Base-by-base conservation (phyloP, 1,139 yeast genomes). In the Debaryomyces sp. region DNA sequence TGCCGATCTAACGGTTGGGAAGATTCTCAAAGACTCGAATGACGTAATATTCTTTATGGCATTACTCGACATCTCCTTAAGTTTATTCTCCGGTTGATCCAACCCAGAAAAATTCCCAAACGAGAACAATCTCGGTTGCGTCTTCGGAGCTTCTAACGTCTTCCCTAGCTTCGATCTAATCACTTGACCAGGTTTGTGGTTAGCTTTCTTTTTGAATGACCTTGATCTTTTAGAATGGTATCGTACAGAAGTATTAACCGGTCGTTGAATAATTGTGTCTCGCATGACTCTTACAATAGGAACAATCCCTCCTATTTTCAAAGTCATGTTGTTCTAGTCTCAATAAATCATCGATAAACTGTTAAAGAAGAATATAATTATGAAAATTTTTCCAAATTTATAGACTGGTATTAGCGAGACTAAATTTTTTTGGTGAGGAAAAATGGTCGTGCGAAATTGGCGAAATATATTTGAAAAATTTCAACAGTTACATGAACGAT, bases 1-100 rank as follows among this genome's bases (percentile, higher is more conserved):
- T 1, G 86, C 85, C 0, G 72, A 71, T 54, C 97, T 71, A 1
- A 92, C 87, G 1, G 77, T 75, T 0, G 94, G 90, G 43, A 85
- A 71, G 22, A 94, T 71, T 49, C 84, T 78, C 50, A 92, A 73
- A 42, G 85, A 82, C 15, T 80, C 80, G 59, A 92, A 91, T 17
- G 78, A 71, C 1, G 75, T 71, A 42, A 89, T 81, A 57, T 81
- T 81, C 2, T 72, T 66, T 2, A 83, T 68, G 17, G 75, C 56
- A 36, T 70, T 68, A 22, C 64, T 58, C 36, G 58, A 50, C 21
- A 47, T 42, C 10, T 64, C 66, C 29, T 56, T 36, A 12, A 54
- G 52, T 35, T 52, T 52, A 13, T 53, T 48, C n/a, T 56, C 48
- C 3, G 69, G 68, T 17, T 57, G 55, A 26, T 57, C 54, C 23